Conservation (phyloP, 164 flowering plant genomes). For the Magnolia officinalis region DNA sequence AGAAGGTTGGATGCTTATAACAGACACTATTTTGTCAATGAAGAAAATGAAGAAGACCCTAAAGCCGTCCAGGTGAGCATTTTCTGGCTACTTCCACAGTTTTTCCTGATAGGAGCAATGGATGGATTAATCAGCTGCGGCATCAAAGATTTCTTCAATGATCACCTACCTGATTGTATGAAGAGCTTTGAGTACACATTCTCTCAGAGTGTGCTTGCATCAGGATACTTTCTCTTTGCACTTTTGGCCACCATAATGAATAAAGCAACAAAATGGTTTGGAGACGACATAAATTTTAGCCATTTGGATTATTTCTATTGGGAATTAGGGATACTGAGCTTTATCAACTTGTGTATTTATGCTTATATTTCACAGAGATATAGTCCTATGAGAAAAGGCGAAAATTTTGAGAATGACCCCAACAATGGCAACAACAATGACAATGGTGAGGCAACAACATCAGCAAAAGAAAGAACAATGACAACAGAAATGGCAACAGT, state of each 20-base stretch:
- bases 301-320: slow-evolving; percentile 22
- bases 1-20: slow-evolving; percentile 4
- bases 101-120: slow-evolving; percentile 17
- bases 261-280: slow-evolving; percentile 23
- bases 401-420: too few species aligned
- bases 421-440: too few species aligned
- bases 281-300: slow-evolving; percentile 15
- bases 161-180: slow-evolving; percentile 20
- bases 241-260: slow-evolving; percentile 6
- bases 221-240: slow-evolving; percentile 15
- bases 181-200: slow-evolving; percentile 10
- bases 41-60: not conserved
- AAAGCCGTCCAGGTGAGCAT: slow-evolving; percentile 15
- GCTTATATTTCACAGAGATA: not conserved
- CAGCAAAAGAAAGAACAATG: too few species aligned
- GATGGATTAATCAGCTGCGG: slow-evolving; percentile 18
- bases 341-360: slow-evolving; percentile 15
- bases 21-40: slow-evolving; percentile 4
- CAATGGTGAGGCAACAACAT: too few species aligned
- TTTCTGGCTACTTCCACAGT: slow-evolving; percentile 26
- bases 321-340: slow-evolving; percentile 9
- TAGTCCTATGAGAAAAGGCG: too few species aligned
- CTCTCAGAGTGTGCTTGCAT: slow-evolving; percentile 17
- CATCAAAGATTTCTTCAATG: slow-evolving; percentile 14
- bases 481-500: too few species aligned